These are phyloP conservation scores for Pelagomonas calceolata DNA, from an alignment of 108 stramenopile species.

Conservation along the genomic window DNA sequence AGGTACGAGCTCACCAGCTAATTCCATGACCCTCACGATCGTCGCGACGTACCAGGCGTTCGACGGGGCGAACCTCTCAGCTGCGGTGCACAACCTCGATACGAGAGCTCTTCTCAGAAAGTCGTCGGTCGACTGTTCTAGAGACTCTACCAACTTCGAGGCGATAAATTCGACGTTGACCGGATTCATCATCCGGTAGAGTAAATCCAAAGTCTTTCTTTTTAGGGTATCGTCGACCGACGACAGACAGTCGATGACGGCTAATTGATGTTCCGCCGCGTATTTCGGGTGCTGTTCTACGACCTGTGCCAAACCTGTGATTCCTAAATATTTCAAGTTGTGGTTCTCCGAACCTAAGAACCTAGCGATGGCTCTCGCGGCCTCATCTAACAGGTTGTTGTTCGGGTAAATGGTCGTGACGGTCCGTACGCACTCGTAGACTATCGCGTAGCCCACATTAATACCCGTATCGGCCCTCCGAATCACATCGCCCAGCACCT, in stretches of 20 bases:
- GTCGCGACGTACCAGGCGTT: slow-evolving; percentile 80
- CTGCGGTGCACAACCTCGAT: slow-evolving; percentile 75
- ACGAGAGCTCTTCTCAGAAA: slow-evolving; percentile 80
- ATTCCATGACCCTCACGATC: slow-evolving; percentile 73
- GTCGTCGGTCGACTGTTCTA: slow-evolving; percentile 68
- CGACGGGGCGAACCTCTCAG: slow-evolving; percentile 91
- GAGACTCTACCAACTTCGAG: slow-evolving; percentile 76
- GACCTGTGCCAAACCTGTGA: slow-evolving; percentile 88
- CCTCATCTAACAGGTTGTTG: slow-evolving; percentile 79
- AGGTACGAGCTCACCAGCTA: slow-evolving; percentile 85
- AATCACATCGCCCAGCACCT: slow-evolving; percentile 83
- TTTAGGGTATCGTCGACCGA: slow-evolving; percentile 95
- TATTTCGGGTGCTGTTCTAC: slow-evolving; percentile 90
- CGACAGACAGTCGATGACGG: slow-evolving; percentile 97
- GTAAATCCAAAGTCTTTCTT: slow-evolving; percentile 87
- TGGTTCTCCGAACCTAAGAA: slow-evolving; percentile 79
- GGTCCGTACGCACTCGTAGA: slow-evolving; percentile 88
- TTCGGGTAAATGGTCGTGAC: slow-evolving; percentile 97
- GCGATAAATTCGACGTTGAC: slow-evolving; percentile 96
- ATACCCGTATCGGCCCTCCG: slow-evolving; percentile 93
- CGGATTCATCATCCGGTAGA: slow-evolving; percentile 95
- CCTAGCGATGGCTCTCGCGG: slow-evolving; percentile 77
- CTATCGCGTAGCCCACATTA: slow-evolving; percentile 95
- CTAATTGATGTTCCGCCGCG: slow-evolving; percentile 92
- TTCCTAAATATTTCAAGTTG: slow-evolving; percentile 94